Evolutionary conservation across 2,329 filamentous ascomycete genomes (phyloP).

Genomic region (Venturia nashicola): DNA sequence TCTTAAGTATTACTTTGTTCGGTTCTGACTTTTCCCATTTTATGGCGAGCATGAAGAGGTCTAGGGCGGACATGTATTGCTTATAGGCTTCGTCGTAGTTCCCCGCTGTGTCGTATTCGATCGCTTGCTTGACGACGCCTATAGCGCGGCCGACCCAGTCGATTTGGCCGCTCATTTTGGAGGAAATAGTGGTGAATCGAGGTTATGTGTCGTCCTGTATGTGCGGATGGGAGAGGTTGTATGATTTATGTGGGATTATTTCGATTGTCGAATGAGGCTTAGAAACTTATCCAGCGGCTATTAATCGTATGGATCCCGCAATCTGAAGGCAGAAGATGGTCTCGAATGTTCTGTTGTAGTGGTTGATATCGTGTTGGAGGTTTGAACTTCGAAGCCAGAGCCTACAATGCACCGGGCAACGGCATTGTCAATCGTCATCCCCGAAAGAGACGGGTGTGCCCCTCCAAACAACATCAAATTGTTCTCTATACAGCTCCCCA

Average conservation of each 20-base stretch:
- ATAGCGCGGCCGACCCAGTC: constrained; percentile 96
- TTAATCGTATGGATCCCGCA: background rate
- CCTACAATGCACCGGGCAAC: background rate
- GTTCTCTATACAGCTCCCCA: background rate
- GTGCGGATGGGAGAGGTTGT: background rate
- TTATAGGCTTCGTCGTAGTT: constrained; percentile 98
- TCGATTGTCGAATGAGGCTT: background rate
- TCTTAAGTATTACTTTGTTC: constrained; percentile 92
- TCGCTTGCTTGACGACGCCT: constrained; percentile 92
- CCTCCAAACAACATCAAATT: background rate
- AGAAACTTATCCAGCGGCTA: background rate
- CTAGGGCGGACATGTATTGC: constrained; percentile 78
- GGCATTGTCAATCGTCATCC: too few relatives aligned
- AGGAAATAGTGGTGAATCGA: background rate
- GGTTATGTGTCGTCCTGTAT: background rate
- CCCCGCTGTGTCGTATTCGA: constrained; percentile 87
- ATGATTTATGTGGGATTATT: background rate
- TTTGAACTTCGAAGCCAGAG: background rate
- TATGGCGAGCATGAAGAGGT: constrained; percentile 95
- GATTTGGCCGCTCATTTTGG: constrained; percentile 69
- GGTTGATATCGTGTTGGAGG: background rate
- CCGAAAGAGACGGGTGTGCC: background rate
- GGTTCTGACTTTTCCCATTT: constrained; percentile 99
- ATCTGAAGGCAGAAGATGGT: background rate
- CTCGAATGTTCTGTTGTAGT: background rate